phyloP scores from a whole-genome alignment of 805 yeast genomes.

The Starmerella gropengiesseri region DNA sequence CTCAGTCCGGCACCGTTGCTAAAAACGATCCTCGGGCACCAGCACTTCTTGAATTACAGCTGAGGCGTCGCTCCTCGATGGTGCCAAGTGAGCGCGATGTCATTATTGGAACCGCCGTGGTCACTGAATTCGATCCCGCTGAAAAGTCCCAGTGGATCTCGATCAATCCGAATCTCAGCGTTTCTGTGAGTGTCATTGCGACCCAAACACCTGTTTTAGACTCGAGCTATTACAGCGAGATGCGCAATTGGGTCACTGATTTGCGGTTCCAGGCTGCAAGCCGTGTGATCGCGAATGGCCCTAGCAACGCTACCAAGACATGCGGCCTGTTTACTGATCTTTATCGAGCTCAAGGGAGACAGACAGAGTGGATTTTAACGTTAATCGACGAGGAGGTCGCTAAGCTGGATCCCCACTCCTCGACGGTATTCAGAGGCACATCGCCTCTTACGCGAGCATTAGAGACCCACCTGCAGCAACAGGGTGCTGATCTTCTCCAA shows the following conservation, averaged over 20 bases:
- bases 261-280: constrained; percentile 33
- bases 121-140: neutral
- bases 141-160: constrained; percentile 5
- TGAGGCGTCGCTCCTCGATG: neutral
- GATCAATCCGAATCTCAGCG: neutral
- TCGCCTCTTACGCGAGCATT: constrained; percentile 71
- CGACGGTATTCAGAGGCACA: constrained; percentile 74
- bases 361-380: constrained; percentile 61
- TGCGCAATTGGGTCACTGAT: constrained; percentile 47
- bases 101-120: constrained; percentile 10
- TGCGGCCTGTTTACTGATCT: constrained; percentile 49
- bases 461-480: constrained; percentile 62
- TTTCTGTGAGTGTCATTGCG: constrained; percentile 2
- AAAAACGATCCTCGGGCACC: constrained; percentile 24
- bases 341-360: constrained; percentile 58
- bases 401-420: constrained; percentile 26
- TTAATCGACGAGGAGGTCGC: constrained; percentile 56
- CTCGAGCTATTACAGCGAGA: constrained; percentile 45
- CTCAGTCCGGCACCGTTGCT: constrained; percentile 28
- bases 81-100: constrained; percentile 8
- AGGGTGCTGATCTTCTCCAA: constrained; percentile 71
- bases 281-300: constrained; percentile 24
- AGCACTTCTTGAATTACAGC: constrained; percentile 17
- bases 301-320: constrained; percentile 9
- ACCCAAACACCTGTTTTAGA: constrained; percentile 32